Conservation (phyloP, 2,329 filamentous ascomycete genomes). For the Fonsecaea monophora region DNA sequence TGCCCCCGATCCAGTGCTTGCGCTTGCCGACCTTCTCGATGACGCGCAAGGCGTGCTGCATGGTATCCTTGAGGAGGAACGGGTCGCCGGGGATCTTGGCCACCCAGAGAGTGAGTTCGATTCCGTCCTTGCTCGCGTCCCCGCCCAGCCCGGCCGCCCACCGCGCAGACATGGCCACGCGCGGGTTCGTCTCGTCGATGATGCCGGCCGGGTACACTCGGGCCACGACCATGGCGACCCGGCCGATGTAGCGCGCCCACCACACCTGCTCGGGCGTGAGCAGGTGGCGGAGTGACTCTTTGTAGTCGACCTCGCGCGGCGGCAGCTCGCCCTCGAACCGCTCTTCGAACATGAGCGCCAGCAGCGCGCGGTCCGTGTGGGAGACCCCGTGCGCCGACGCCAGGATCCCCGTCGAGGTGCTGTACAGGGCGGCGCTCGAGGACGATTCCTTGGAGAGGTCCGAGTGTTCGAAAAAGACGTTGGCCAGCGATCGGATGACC, state of each 20-base stretch:
- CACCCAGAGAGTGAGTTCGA: conserved; percentile 48
- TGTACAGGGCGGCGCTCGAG: conserved; percentile 73
- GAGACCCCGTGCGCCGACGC: conserved; percentile 73
- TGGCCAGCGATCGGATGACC: conserved; percentile 58
- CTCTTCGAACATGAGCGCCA: conserved; percentile 74
- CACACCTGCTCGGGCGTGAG: conserved; percentile 63
- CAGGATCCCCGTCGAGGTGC: conserved; percentile 72
- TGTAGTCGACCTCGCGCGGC: conserved; percentile 63
- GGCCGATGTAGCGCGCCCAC: conserved; percentile 71
- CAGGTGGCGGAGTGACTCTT: conserved; percentile 60
- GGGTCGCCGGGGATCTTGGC: conserved; percentile 7
- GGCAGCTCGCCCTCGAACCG: conserved; percentile 74
- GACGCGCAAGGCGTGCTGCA: conserved; percentile 42
- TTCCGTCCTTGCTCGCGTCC: conserved; percentile 48
- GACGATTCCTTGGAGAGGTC: conserved; percentile 61
- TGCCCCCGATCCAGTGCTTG: conserved; percentile 61
- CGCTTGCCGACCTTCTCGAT: conserved; percentile 64
- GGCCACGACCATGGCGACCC: conserved; percentile 64
- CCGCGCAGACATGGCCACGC: conserved; percentile 49
- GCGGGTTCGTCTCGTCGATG: conserved; percentile 46
- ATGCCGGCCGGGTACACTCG: conserved; percentile 67
- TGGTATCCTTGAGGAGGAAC: background rate
- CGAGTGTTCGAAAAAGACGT: conserved; percentile 64
- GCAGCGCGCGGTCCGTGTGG: conserved; percentile 72
- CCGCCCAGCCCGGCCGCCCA: conserved; percentile 53